phyloP scores from a whole-genome alignment of 108 stramenopile genomes.

The Discostella pseudostelligera region DNA sequence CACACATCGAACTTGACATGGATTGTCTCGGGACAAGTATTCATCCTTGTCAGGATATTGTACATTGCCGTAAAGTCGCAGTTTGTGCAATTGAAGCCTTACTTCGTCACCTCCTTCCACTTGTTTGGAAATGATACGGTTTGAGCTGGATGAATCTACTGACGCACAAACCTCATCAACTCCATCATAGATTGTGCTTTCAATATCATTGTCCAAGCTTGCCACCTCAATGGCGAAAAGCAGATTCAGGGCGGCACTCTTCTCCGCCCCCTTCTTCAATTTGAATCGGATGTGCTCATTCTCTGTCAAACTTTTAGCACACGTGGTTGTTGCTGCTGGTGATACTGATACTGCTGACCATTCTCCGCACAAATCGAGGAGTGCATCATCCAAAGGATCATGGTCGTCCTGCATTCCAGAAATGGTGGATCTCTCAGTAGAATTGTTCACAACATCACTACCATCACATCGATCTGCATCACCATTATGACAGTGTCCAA shows the following conservation, averaged over 20 bases:
- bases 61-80: constrained; percentile 14
- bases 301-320: no score
- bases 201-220: not conserved
- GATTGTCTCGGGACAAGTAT: constrained; percentile 21
- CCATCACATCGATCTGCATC: no score
- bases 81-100: constrained; percentile 9
- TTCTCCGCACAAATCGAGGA: constrained; percentile 14
- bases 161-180: not conserved
- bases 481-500: no score
- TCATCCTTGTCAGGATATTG: not conserved
- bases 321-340: no score
- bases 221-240: constrained; percentile 10
- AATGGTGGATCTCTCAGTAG: no score
- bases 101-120: no score
- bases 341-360: no score
- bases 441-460: no score
- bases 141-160: no score
- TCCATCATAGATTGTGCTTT: constrained; percentile 6
- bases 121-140: no score
- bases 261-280: constrained; percentile 25
- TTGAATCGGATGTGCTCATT: no score
- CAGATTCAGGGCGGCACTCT: constrained; percentile 29
- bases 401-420: not conserved
- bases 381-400: not conserved
- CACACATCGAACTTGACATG: constrained; percentile 14